A percentile compares a stretch with the other conserved stretches of the same genome.
phyloP scores from a whole-genome alignment of 495 filamentous ascomycete genomes.

The Tuber calosporum region DNA sequence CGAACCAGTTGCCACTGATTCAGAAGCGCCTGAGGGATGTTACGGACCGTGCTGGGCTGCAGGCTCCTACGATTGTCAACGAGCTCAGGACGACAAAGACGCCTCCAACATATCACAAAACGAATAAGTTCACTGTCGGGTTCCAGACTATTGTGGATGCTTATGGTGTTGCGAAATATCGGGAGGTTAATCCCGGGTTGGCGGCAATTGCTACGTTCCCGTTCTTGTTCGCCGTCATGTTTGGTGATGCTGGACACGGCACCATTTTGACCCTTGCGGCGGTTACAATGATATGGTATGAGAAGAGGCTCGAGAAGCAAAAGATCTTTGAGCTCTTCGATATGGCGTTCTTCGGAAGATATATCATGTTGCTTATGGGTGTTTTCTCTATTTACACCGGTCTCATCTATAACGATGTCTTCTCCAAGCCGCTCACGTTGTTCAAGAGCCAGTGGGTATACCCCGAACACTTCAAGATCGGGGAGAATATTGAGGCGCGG shows the following conservation, averaged over 20 bases:
- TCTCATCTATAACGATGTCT: constrained; percentile 94
- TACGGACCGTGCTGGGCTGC: constrained; percentile 85
- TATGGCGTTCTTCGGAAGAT: constrained; percentile 98
- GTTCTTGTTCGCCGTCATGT: constrained; percentile 99
- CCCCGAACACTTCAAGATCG: constrained; percentile 58
- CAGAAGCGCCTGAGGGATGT: constrained; percentile 95
- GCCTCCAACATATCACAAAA: constrained; percentile 90
- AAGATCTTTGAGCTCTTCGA: constrained; percentile 90
- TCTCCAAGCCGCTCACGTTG: constrained; percentile 81
- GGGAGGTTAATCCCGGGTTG: constrained; percentile 91
- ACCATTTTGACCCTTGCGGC: constrained; percentile 74
- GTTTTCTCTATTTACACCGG: constrained; percentile 95
- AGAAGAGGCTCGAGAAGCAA: constrained; percentile 71
- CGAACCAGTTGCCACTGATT: constrained; percentile 79
- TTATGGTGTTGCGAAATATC: constrained; percentile 94
- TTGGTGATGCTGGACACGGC: constrained; percentile 92
- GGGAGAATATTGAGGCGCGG: constrained; percentile 55
- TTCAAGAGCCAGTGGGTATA: constrained; percentile 87
- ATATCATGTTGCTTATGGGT: constrained; percentile 98
- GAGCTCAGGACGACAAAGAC: constrained; percentile 94
- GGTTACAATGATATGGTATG: constrained; percentile 86
- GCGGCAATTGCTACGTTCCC: constrained; percentile 95
- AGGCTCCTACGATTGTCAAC: constrained; percentile 95
- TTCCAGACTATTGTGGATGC: constrained; percentile 99
- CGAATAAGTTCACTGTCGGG: constrained; percentile 93